Conservation (phyloP, 1,284 basidiomycete species). For the Tremellales sp. region DNA sequence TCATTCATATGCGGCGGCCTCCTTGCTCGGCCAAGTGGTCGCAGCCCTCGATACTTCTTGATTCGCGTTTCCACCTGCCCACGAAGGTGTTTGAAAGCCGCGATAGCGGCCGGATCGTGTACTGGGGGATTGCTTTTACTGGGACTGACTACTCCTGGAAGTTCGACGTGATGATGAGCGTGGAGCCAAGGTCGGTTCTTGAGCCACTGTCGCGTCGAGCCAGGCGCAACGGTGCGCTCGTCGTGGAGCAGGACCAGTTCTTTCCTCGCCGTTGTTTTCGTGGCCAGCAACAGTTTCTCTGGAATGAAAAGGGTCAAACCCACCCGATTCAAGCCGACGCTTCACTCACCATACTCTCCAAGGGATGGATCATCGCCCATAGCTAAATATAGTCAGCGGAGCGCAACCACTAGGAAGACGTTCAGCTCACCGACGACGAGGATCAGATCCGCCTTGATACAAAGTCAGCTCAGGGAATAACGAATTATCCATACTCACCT, state of each 20-base stretch:
- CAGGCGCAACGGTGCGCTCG: constrained; percentile 80
- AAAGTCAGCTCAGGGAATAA: too few species aligned
- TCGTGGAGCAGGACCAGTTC: constrained; percentile 93
- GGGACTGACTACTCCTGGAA: constrained; percentile 56
- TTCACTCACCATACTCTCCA: constrained; percentile 64
- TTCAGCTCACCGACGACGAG: constrained; percentile 74
- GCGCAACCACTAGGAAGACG: not conserved
- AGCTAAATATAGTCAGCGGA: constrained; percentile 20
- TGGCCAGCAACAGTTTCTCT: constrained; percentile 77
- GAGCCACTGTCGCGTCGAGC: constrained; percentile 93
- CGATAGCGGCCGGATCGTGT: constrained; percentile 83
- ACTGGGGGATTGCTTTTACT: constrained; percentile 55
- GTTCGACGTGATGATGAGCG: constrained; percentile 45
- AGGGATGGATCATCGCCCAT: constrained; percentile 84
- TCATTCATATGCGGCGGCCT: constrained; percentile 79
- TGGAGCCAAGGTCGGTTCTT: constrained; percentile 90
- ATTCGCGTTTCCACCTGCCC: constrained; percentile 85
- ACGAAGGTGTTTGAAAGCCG: constrained; percentile 70
- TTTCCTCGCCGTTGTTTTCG: constrained; percentile 95
- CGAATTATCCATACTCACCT: constrained; percentile 54
- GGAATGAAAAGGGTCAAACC: constrained; percentile 42
- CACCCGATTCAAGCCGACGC: not conserved
- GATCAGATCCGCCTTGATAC: constrained; percentile 87
- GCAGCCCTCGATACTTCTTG: constrained; percentile 73
- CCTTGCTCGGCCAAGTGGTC: constrained; percentile 66